Evolutionary conservation across 768 basidiomycete species (phyloP).

Genomic region (Roridomyces roridus): DNA sequence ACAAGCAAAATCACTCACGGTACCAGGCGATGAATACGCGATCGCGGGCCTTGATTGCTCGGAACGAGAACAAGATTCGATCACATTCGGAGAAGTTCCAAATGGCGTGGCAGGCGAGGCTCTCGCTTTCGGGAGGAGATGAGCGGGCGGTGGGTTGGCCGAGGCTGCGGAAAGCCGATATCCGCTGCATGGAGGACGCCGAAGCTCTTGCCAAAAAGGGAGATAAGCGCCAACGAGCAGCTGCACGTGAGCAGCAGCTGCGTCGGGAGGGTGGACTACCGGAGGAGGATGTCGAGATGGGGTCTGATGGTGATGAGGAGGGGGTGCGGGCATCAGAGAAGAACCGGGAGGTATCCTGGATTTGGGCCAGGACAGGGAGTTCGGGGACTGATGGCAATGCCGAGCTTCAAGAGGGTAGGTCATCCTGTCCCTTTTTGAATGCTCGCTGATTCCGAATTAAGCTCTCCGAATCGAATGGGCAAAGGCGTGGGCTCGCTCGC

Average conservation of each 20-base stretch:
- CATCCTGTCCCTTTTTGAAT: neutral
- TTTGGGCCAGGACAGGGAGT: neutral
- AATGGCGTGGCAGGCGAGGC: too few relatives aligned
- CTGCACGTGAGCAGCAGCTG: neutral
- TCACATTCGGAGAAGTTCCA: too few relatives aligned
- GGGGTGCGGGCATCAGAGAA: neutral
- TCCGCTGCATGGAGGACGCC: conserved; percentile 4
- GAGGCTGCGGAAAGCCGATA: neutral
- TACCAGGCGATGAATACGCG: conserved; percentile 8
- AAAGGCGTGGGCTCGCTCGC: neutral
- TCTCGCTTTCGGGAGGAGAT: neutral
- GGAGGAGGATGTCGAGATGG: neutral
- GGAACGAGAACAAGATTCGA: too few relatives aligned
- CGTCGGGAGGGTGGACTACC: too few relatives aligned
- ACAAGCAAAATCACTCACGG: neutral
- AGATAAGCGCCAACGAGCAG: neutral
- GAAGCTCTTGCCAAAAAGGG: neutral
- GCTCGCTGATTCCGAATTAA: neutral
- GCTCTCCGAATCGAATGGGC: conserved; percentile 16
- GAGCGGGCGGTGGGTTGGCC: neutral
- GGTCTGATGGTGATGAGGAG: neutral
- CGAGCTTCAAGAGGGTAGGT: neutral
- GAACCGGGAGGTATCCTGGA: neutral
- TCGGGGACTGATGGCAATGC: neutral
- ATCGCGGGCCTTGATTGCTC: neutral